phyloP scores from a whole-genome alignment of 495 filamentous ascomycete species.

The Glonium stellatum region DNA sequence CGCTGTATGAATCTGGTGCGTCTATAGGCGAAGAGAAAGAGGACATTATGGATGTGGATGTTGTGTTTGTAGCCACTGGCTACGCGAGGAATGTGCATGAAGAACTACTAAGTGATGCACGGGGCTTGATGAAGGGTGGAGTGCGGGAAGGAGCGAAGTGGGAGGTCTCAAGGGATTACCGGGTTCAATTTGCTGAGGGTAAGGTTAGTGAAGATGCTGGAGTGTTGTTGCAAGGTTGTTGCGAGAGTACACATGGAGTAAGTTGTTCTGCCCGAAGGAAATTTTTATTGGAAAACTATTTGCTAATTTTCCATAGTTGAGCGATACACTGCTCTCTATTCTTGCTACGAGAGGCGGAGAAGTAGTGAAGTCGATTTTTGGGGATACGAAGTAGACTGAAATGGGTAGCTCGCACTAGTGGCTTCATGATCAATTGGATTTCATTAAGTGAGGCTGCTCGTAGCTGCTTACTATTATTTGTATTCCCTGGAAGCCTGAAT shows the following conservation, averaged over 20 bases:
- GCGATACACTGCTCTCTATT: slow-evolving; percentile 73
- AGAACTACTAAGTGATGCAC: slow-evolving; percentile 60
- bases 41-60: slow-evolving; percentile 64
- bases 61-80: slow-evolving; percentile 80
- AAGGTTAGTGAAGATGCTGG: slow-evolving; percentile 59
- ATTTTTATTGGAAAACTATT: slow-evolving; percentile 1
- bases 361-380: slow-evolving; percentile 71
- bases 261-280: slow-evolving; percentile 34
- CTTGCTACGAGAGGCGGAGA: slow-evolving; percentile 69
- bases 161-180: slow-evolving; percentile 60
- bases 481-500: too few relatives aligned
- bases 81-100: slow-evolving; percentile 76
- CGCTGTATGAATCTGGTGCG: slow-evolving; percentile 24
- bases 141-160: slow-evolving; percentile 34
- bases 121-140: slow-evolving; percentile 52
- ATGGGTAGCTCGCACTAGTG: too few relatives aligned
- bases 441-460: too few relatives aligned
- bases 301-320: slow-evolving; percentile 44
- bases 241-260: slow-evolving; percentile 85
- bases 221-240: slow-evolving; percentile 92
- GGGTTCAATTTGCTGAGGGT: slow-evolving; percentile 56
- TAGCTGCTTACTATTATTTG: too few relatives aligned
- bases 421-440: too few relatives aligned
- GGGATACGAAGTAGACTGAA: slow-evolving; percentile 13
- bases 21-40: slow-evolving; percentile 33